These are phyloP conservation scores for Cladosporium sp. DNA, from an alignment of 2,329 filamentous ascomycete genomes.

Conservation along the genomic window DNA sequence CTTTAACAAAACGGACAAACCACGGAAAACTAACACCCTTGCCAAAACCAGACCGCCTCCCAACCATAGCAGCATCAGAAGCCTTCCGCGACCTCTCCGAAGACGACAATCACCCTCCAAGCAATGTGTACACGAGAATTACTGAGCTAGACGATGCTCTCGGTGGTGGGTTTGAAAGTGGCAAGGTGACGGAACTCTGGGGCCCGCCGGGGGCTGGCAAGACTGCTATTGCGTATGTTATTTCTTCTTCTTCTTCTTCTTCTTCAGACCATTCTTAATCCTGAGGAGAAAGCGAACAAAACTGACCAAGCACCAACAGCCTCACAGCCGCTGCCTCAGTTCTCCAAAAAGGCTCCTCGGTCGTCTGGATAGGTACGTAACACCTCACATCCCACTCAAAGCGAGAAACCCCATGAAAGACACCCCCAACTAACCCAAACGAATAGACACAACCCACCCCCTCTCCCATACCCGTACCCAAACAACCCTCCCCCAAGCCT, in stretches of 20 bases:
- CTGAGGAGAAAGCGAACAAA: too few relatives aligned
- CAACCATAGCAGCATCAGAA: constrained; percentile 71
- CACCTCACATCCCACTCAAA: background rate
- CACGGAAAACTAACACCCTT: background rate
- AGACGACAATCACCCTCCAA: constrained; percentile 46
- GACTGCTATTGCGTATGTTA: constrained; percentile 63
- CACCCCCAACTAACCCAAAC: background rate
- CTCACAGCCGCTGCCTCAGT: constrained; percentile 9
- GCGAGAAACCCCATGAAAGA: background rate
- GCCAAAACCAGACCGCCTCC: constrained; percentile 59
- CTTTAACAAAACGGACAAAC: background rate
- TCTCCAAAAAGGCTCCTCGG: background rate
- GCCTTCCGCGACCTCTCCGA: constrained; percentile 55
- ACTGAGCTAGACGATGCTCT: constrained; percentile 42
- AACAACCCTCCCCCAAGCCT: background rate
- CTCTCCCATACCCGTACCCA: constrained; percentile 1
- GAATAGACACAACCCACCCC: constrained; percentile 7
- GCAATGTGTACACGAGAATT: constrained; percentile 46
- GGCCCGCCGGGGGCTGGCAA: constrained; percentile 84
- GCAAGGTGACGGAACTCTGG: constrained; percentile 81
- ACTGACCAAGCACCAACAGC: background rate
- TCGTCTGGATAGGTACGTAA: constrained; percentile 9
- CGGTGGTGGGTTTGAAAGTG: constrained; percentile 61
- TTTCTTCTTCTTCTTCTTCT: background rate
- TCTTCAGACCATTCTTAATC: too few relatives aligned